Base-by-base conservation (phyloP, 306 rosid genomes). In the Sphenostylis stenocarpa region DNA sequence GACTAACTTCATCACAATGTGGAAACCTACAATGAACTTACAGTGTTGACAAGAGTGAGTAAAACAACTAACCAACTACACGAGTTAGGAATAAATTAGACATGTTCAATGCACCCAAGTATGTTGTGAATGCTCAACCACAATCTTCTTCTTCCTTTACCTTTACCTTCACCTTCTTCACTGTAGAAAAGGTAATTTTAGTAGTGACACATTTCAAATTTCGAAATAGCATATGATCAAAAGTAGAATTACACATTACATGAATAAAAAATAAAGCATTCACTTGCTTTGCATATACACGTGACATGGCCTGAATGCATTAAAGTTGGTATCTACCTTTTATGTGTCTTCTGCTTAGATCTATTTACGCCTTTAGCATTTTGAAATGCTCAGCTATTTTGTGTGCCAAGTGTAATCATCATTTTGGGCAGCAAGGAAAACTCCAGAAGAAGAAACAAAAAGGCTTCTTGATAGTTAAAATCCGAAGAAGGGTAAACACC, bases 31-130 rank as follows among this genome's bases (percentile, higher is more conserved):
- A 55, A 21, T 28, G 20, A 64, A 51, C 19, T 64, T 6, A 29
- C 43, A 29, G 52, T 31, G 77, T 49, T 5, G 63, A 31, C 29
- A 48, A 10, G 64, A 28, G 23, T 7, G 24, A 38, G 17, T 8
- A 61, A 70, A 34, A 60, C 56, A 76, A 52, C 29, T 1, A 5
- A 21, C 44, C 77, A 79, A 70, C 77, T 8, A 36, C 7, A 69
- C 2, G 20, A 4, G 17, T 29, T 15, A 72, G 19, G 56, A 49
- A 4, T 70, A 70, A 38, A 38, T 16, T 8, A 69, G 63, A 20
- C 33, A 48, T 28, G 76, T 76, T 84, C 79, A 70, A 70, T 84
- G 87, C 43, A 73, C 26, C 56, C 17, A 57, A 10, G 4, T 47
- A 15, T n/a, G 36, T 17, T 17, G 39, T 11, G 29, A 43, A 51